Conservation (phyloP, 768 basidiomycete genomes). For the Dendrothele bispora region DNA sequence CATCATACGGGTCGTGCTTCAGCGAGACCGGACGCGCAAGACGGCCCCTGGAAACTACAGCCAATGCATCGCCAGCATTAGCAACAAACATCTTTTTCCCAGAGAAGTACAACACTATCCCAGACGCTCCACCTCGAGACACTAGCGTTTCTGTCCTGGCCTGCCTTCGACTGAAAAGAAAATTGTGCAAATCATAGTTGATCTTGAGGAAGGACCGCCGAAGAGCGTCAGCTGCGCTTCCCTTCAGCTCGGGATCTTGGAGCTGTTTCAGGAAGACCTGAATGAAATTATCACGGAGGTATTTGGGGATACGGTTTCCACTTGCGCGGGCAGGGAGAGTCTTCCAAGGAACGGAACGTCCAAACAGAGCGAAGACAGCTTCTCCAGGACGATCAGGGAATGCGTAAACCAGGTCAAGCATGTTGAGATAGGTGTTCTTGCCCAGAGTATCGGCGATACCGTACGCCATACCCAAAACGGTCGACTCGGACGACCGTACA, state of each 20-base stretch:
- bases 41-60: conserved; percentile 80
- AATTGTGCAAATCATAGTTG: conserved; percentile 79
- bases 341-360: conserved; percentile 57
- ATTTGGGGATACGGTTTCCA: conserved; percentile 77
- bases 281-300: conserved; percentile 79
- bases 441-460: conserved; percentile 95
- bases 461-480: conserved; percentile 90
- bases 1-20: conserved; percentile 89
- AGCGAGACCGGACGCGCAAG: conserved; percentile 73
- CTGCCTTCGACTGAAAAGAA: conserved; percentile 74
- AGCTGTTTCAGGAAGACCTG: conserved; percentile 62
- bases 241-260: conserved; percentile 44
- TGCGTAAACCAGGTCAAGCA: conserved; percentile 91
- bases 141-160: conserved; percentile 60
- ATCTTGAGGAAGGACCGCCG: conserved; percentile 86
- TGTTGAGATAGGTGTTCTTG: conserved; percentile 71
- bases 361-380: conserved; percentile 96
- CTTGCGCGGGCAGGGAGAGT: conserved; percentile 42
- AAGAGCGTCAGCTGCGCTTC: conserved; percentile 72
- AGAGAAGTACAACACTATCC: conserved; percentile 82
- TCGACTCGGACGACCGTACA: conserved; percentile 86
- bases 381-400: conserved; percentile 77
- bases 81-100: conserved; percentile 84
- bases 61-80: conserved; percentile 86
- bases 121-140: conserved; percentile 74